Percentiles rank a stretch among this genome's conserved stretches.
phyloP scores from a whole-genome alignment of 352 stramenopile genomes.

The Globisporangium barbulae region DNA sequence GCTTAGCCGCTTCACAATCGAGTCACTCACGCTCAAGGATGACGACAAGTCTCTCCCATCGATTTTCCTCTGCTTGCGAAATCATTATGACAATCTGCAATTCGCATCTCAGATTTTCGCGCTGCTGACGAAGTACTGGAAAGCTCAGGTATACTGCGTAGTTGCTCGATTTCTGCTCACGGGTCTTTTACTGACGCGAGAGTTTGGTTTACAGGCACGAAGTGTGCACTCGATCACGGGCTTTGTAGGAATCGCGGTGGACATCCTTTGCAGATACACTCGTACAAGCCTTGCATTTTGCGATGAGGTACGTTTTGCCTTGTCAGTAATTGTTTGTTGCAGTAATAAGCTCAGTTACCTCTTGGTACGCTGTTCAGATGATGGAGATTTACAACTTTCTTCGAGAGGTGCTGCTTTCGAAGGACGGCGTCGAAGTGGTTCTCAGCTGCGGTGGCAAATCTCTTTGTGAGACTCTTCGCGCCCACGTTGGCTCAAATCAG shows the following conservation, averaged over 20 bases:
- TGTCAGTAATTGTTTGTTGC: not conserved
- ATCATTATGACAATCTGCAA: constrained; percentile 33
- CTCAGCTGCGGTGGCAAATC: constrained; percentile 43
- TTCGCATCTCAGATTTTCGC: constrained; percentile 61
- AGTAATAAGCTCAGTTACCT: not conserved
- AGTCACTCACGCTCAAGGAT: constrained; percentile 39
- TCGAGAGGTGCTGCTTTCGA: constrained; percentile 45
- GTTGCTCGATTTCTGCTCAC: not conserved
- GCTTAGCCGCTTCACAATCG: constrained; percentile 38
- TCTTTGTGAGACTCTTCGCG: constrained; percentile 30
- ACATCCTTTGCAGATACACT: constrained; percentile 30
- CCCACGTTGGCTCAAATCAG: not conserved
- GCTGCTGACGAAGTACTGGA: constrained; percentile 51
- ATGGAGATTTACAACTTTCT: constrained; percentile 64
- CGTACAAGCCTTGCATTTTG: constrained; percentile 4
- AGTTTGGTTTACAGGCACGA: constrained; percentile 11
- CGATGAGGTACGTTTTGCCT: constrained; percentile 16
- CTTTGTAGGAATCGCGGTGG: constrained; percentile 60
- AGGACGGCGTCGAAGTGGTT: constrained; percentile 46
- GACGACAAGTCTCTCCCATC: constrained; percentile 52
- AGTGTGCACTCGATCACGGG: constrained; percentile 46
- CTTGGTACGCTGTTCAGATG: constrained; percentile 23
- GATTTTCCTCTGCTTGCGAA: constrained; percentile 63
- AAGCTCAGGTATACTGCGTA: constrained; percentile 22
- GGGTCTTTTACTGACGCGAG: not conserved